Conservation (phyloP, 2,329 filamentous ascomycete species). For the Fusarium sp. region DNA sequence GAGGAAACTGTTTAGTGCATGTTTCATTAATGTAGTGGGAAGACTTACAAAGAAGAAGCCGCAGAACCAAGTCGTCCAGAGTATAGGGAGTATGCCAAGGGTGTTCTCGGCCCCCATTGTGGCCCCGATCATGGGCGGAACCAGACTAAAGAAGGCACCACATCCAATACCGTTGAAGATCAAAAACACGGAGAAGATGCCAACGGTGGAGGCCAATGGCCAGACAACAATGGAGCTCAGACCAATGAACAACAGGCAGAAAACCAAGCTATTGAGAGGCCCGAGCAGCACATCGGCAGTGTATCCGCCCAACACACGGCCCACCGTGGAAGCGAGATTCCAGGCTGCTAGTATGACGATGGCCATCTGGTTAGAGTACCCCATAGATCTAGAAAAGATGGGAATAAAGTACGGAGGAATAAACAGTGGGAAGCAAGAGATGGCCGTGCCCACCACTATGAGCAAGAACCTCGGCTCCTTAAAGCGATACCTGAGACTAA, state of each 20-base stretch:
- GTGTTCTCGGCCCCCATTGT: constrained; percentile 40
- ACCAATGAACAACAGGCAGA: constrained; percentile 41
- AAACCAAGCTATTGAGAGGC: constrained; percentile 43
- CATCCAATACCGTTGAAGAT: constrained; percentile 44
- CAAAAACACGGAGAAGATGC: constrained; percentile 34
- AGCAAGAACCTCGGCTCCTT: constrained; percentile 39
- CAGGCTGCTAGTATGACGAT: constrained; percentile 41
- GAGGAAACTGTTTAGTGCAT: not conserved
- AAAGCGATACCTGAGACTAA: constrained; percentile 39
- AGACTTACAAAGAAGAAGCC: constrained; percentile 44
- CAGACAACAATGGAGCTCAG: constrained; percentile 42
- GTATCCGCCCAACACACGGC: constrained; percentile 41
- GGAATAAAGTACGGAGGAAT: constrained; percentile 43
- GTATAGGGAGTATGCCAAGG: constrained; percentile 39
- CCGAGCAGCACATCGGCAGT: constrained; percentile 40
- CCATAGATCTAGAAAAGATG: constrained; percentile 39
- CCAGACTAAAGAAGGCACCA: constrained; percentile 45
- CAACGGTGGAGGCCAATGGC: constrained; percentile 42
- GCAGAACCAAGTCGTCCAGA: constrained; percentile 45
- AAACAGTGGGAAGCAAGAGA: constrained; percentile 42
- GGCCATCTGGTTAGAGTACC: constrained; percentile 38
- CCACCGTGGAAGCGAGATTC: constrained; percentile 45
- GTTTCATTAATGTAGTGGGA: not conserved
- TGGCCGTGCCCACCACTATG: constrained; percentile 37
- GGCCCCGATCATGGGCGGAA: constrained; percentile 41